Base-by-base conservation (phyloP, 164 flowering plant genomes). In the Santalum album region DNA sequence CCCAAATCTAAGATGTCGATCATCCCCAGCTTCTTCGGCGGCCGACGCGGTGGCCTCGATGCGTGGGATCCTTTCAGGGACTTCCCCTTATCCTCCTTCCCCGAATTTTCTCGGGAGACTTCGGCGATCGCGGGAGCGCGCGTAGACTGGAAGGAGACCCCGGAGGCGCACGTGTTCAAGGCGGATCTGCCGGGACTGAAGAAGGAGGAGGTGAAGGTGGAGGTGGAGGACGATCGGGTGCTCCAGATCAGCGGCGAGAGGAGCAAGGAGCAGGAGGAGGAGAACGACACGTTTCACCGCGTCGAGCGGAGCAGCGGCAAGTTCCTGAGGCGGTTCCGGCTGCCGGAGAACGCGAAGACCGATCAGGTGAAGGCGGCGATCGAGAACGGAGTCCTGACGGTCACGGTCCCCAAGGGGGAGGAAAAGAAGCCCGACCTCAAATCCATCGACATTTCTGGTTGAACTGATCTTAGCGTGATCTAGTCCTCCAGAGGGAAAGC, bases 171-270 rank as follows among this genome's bases (percentile, higher is more conserved):
- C 55, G 48, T 44, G 50, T 56, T 59, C 36, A 53, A 34, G 47
- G 72, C 62, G 2, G 65, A 61, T 53, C 48, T 62, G 1, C 56
- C 62, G 6, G 52, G 60, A 26, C 12, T 50, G 5, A 24, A 46
- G 51, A 63, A 54, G 50, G 66, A 67, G 46, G 65, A 59, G 10
- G 58, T 57, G 63, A 62, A 61, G n/a, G 70, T 62, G 32, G 54
- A 64, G 38, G 57, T 57, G 5, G 62, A 45, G 42, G 53, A 57
- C 24, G 45, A 40, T n/a, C 21, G 34, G 48, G 53, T 64, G 20
- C 44, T 57, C 14, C 57, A 57, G 47, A 49, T 59, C 24, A 57
- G 66, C 25, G 62, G 66, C 12, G 47, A 56, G 54, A 38, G 53
- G 19, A 67, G 40, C 24, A 45, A 43, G 21, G 61, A 57, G 23